Percentiles rank a stretch among this genome's conserved stretches.
These are phyloP conservation scores for Schwanniomyces vanrijiae DNA, from an alignment of 805 yeast genomes.

Conservation along the genomic window DNA sequence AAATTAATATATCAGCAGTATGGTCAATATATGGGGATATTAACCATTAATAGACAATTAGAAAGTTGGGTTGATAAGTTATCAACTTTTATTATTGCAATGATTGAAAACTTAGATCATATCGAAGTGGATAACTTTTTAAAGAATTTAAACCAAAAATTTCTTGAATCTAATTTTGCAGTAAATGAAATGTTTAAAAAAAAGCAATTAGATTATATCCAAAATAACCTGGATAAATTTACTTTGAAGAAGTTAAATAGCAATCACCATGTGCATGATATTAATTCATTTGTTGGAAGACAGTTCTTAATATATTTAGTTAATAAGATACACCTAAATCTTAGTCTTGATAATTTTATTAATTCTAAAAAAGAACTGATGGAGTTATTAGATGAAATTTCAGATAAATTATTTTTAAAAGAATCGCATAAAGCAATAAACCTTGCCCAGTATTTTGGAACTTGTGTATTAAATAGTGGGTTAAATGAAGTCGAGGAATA, in stretches of 20 bases:
- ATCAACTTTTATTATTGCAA: slow-evolving; percentile 5
- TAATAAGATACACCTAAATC: slow-evolving; percentile 8
- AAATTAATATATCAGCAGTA: slow-evolving; percentile 14
- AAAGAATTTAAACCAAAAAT: slow-evolving; percentile 3
- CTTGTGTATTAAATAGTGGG: not conserved
- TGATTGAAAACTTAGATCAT: slow-evolving; percentile 11
- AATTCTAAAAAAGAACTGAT: slow-evolving; percentile 8
- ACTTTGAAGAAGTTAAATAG: not conserved
- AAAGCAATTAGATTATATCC: not conserved
- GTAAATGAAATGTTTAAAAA: not conserved
- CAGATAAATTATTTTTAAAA: not conserved
- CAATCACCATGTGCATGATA: slow-evolving; percentile 1
- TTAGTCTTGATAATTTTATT: slow-evolving; percentile 10
- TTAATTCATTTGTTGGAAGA: slow-evolving; percentile 3
- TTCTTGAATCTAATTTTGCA: slow-evolving; percentile 1
- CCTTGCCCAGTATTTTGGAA: not conserved
- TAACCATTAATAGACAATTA: slow-evolving; percentile 6
- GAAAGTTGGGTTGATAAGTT: slow-evolving; percentile 11
- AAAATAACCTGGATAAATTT: not conserved
- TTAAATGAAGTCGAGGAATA: not conserved
- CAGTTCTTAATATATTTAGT: slow-evolving; percentile 6
- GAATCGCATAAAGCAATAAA: not conserved
- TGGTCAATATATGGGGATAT: slow-evolving; percentile 16
- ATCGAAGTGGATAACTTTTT: slow-evolving; percentile 11
- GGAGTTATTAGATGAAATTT: slow-evolving; percentile 3